These are phyloP conservation scores for Mortierella sp. DNA, from an alignment of 371 early-diverging fungal genomes.

Conservation along the genomic window DNA sequence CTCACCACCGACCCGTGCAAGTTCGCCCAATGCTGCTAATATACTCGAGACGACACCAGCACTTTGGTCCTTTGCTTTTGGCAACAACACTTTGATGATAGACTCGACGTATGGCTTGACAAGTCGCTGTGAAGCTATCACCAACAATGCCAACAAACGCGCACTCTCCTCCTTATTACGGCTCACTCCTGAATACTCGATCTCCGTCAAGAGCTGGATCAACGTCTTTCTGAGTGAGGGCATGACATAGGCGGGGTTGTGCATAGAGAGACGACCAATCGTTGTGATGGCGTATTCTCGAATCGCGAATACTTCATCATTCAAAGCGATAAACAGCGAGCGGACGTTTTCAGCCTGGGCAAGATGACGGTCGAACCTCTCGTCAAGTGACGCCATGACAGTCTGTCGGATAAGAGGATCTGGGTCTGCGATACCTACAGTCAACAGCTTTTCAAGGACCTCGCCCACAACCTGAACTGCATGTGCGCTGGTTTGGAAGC, in stretches of 20 bases:
- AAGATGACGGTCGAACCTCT: constrained; percentile 90
- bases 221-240: constrained; percentile 89
- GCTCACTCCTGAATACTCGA: constrained; percentile 89
- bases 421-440: constrained; percentile 93
- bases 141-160: constrained; percentile 81
- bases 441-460: constrained; percentile 88
- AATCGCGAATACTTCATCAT: constrained; percentile 94
- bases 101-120: constrained; percentile 94
- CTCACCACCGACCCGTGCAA: constrained; percentile 90
- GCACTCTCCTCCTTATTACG: constrained; percentile 94
- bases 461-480: constrained; percentile 91
- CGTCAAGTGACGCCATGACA: constrained; percentile 84
- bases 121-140: constrained; percentile 81
- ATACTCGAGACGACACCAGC: constrained; percentile 88
- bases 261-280: constrained; percentile 88
- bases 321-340: constrained; percentile 89
- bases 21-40: constrained; percentile 89
- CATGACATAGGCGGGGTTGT: constrained; percentile 95
- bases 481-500: constrained; percentile 84
- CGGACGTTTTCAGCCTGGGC: constrained; percentile 93
- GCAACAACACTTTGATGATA: constrained; percentile 86
- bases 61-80: constrained; percentile 85
- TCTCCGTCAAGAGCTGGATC: constrained; percentile 91
- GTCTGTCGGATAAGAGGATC: constrained; percentile 86
- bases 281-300: constrained; percentile 87